phyloP scores from a whole-genome alignment of 2,329 filamentous ascomycete genomes.

The Claviceps paspali region DNA sequence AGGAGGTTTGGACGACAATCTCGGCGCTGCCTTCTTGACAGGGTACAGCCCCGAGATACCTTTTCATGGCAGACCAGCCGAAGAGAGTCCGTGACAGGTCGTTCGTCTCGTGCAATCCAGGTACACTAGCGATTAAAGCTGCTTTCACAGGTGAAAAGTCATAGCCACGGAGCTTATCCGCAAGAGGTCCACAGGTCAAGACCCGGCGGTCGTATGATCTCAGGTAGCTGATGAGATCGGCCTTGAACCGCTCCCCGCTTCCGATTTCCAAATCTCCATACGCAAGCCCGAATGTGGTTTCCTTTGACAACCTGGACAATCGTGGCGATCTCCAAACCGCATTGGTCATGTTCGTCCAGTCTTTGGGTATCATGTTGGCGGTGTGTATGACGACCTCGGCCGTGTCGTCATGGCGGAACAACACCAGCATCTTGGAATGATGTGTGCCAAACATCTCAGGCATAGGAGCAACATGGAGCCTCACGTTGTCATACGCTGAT shows the following conservation, averaged over 20 bases:
- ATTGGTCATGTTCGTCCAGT: slow-evolving; percentile 83
- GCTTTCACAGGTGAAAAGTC: slow-evolving; percentile 58
- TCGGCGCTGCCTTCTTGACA: slow-evolving; percentile 25
- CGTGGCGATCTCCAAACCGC: slow-evolving; percentile 64
- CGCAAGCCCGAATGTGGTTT: not conserved
- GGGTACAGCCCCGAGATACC: slow-evolving; percentile 40
- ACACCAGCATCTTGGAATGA: slow-evolving; percentile 74
- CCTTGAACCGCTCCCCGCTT: slow-evolving; percentile 57
- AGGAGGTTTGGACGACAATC: slow-evolving; percentile 56
- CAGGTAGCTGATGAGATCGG: slow-evolving; percentile 60
- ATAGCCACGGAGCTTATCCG: slow-evolving; percentile 40
- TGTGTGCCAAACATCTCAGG: slow-evolving; percentile 78
- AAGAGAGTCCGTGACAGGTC: slow-evolving; percentile 42
- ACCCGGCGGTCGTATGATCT: slow-evolving; percentile 47
- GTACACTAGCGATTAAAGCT: slow-evolving; percentile 64
- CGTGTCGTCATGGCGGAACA: slow-evolving; percentile 60
- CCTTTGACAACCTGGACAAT: slow-evolving; percentile 34
- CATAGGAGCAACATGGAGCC: slow-evolving; percentile 60
- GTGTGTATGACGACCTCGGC: slow-evolving; percentile 77
- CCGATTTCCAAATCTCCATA: slow-evolving; percentile 23
- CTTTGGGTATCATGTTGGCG: slow-evolving; percentile 76
- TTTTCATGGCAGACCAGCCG: slow-evolving; percentile 58
- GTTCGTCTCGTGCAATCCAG: slow-evolving; percentile 44
- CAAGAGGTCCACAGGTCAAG: slow-evolving; percentile 37
- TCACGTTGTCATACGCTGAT: slow-evolving; percentile 47